Base-by-base conservation (phyloP, 495 filamentous ascomycete genomes). In the Annulohypoxylon bovei region DNA sequence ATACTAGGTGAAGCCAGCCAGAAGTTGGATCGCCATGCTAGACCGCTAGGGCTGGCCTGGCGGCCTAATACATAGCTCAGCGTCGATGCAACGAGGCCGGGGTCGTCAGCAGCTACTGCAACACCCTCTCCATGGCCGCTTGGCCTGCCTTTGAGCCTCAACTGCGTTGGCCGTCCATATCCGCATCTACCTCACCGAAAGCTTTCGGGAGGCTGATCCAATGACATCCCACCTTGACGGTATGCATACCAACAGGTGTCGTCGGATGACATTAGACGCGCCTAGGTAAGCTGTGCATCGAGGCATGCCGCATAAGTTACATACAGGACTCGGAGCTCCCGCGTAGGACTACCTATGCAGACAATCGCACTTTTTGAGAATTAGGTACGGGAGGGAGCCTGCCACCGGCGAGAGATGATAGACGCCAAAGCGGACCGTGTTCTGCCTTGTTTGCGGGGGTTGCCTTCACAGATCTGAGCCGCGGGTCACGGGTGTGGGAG, bases 101-200 rank as follows among this genome's bases (percentile, higher is more conserved):
- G 37, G 14, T 40, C 5, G 39, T 42, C 5, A 42, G 14, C 14
- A 18, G 0, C 16, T 18, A 40, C 18, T 1, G 39, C 8, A 42
- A 7, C n/a, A 16, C 39, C 37, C 16, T 18, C 16, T 42, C 20
- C 12, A 5, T 42, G 37, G 32, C 32, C 1, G 11, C 3, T 40
- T n/a, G n/a, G n/a, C n/a, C 16, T 6, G 37, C 14, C 37, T 40
- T 56, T 65, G 62, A 65, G 62, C 62, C 62, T 65, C 62, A 65
- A 18, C 25, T 32, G n/a, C n/a, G n/a, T n/a, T n/a, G n/a, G n/a
- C n/a, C n/a, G n/a, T n/a, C n/a, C n/a, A n/a, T n/a, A n/a, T n/a
- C n/a, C n/a, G n/a, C 27, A 14, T 12, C n/a, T 4, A 8, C 49
- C 28, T 53, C 49, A 53, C 49, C 49, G 49, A 65, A 42, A 8